Evolutionary conservation across 441 rosid species (phyloP).

Genomic region (Populus hybrid): DNA sequence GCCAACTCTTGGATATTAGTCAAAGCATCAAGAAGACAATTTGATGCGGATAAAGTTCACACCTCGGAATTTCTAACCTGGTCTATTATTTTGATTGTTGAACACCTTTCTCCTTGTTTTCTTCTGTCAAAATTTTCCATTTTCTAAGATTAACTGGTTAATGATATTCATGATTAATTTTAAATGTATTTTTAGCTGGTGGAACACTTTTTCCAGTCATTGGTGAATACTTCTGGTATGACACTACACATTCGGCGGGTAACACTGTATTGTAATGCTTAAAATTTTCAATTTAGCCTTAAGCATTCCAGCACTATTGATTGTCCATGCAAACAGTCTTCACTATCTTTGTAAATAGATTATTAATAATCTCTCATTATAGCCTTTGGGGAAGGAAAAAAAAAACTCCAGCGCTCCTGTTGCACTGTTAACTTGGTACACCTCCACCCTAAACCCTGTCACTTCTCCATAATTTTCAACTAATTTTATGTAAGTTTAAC

Average conservation of each 20-base stretch:
- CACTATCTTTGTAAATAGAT: neutral
- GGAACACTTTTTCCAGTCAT: conserved; percentile 87
- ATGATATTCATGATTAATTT: neutral
- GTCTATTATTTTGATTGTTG: neutral
- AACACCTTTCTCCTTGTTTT: neutral
- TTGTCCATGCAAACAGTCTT: neutral
- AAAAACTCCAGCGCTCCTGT: neutral
- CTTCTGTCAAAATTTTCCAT: neutral
- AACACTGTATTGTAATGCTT: conserved; percentile 9
- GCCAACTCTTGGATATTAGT: neutral
- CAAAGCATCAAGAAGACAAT: neutral
- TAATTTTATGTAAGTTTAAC: neutral
- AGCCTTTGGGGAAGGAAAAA: neutral
- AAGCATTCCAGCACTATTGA: neutral
- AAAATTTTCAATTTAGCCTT: conserved; percentile 3
- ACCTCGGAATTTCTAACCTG: neutral
- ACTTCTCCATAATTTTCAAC: neutral
- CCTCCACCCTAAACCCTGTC: neutral
- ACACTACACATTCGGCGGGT: conserved; percentile 89
- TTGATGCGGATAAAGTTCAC: neutral
- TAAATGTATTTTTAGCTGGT: conserved; percentile 50
- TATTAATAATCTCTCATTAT: neutral
- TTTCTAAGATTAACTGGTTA: neutral
- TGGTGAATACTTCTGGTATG: conserved; percentile 90
- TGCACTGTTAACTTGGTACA: neutral